These are phyloP conservation scores for Byssothecium circinans DNA, from an alignment of 2,329 filamentous ascomycete genomes.

Conservation along the genomic window DNA sequence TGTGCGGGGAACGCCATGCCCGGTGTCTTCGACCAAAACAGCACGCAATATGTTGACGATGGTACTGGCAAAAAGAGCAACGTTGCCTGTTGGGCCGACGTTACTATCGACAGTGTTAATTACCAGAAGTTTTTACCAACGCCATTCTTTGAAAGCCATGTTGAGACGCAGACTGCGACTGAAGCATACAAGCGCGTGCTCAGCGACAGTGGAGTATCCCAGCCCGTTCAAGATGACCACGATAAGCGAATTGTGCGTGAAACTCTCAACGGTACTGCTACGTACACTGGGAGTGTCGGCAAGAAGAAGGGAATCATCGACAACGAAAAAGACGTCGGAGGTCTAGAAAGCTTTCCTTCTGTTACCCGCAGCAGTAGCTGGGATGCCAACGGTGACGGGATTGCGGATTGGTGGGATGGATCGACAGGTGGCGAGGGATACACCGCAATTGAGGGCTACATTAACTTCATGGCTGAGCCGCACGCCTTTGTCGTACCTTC, in stretches of 20 bases:
- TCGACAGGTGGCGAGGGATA: constrained; percentile 37
- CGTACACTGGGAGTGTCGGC: constrained; percentile 34
- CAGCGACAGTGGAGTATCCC: constrained; percentile 36
- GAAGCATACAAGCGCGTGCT: constrained; percentile 43
- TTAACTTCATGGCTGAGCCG: constrained; percentile 43
- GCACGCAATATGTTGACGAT: constrained; percentile 23
- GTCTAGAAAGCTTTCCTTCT: constrained; percentile 38
- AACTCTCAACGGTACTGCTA: constrained; percentile 31
- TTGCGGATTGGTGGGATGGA: constrained; percentile 43
- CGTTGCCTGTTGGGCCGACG: constrained; percentile 37
- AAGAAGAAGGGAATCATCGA: constrained; percentile 40
- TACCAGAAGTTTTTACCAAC: constrained; percentile 35
- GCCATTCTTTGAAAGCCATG: constrained; percentile 33
- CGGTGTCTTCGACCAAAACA: constrained; percentile 31
- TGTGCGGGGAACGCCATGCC: constrained; percentile 41
- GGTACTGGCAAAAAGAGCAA: constrained; percentile 24
- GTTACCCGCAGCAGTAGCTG: constrained; percentile 25
- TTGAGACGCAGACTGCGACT: constrained; percentile 32
- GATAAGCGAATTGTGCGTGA: constrained; percentile 40
- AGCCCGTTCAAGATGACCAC: constrained; percentile 36
- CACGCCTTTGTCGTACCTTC: constrained; percentile 35
- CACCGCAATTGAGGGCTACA: constrained; percentile 37
- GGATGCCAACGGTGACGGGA: constrained; percentile 39
- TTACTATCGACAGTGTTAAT: constrained; percentile 26
- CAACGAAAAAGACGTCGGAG: constrained; percentile 36